These are phyloP conservation scores for Meyerozyma elateridarum DNA, from an alignment of 1,139 yeast species.

Conservation along the genomic window DNA sequence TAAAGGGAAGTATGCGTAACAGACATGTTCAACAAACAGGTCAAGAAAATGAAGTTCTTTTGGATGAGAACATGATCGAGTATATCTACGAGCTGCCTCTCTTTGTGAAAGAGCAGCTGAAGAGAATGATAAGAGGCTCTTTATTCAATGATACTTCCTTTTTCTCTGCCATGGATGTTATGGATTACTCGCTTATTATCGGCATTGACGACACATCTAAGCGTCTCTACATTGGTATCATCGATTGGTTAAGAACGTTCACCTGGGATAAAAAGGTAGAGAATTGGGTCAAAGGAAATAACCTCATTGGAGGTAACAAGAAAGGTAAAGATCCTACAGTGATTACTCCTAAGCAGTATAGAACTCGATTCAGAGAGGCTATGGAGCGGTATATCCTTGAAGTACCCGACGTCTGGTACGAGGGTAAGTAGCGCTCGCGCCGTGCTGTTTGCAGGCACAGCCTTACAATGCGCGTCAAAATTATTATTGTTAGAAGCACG, in stretches of 20 bases:
- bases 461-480: not conserved
- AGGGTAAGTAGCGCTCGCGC: conserved; percentile 18
- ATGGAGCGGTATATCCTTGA: conserved; percentile 93
- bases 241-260: conserved; percentile 91
- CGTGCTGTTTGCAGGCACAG: not conserved
- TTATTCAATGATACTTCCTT: conserved; percentile 93
- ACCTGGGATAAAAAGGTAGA: conserved; percentile 99
- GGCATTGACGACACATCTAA: conserved; percentile 74
- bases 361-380: conserved; percentile 91
- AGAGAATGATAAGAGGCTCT: conserved; percentile 78
- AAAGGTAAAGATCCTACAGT: conserved; percentile 95
- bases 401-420: conserved; percentile 88
- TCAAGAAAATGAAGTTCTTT: conserved; percentile 83
- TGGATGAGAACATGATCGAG: conserved; percentile 98
- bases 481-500: too few relatives aligned
- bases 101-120: conserved; percentile 90
- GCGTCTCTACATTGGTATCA: conserved; percentile 85
- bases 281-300: conserved; percentile 94
- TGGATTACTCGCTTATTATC: conserved; percentile 95
- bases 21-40: conserved; percentile 97
- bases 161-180: conserved; percentile 94
- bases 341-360: conserved; percentile 92
- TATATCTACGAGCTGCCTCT: conserved; percentile 94
- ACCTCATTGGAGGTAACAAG: conserved; percentile 66
- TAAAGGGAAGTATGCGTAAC: conserved; percentile 97